phyloP scores from a whole-genome alignment of 1,139 yeast species.

The Scheffersomyces parashehatae region DNA sequence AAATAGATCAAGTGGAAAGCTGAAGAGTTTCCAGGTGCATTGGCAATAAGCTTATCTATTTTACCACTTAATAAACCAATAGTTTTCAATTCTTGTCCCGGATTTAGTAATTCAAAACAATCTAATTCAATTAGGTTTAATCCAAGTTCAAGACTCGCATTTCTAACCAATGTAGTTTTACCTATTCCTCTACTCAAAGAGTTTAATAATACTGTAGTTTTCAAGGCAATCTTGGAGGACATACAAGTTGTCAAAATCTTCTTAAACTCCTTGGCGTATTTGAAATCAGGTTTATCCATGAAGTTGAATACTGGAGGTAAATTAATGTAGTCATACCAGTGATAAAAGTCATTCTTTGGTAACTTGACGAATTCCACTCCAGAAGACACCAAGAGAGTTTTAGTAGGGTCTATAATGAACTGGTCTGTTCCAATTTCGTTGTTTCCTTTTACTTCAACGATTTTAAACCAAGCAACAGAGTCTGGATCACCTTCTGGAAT shows the following conservation, averaged over 20 bases:
- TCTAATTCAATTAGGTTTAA: slow-evolving; percentile 71
- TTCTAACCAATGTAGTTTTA: slow-evolving; percentile 62
- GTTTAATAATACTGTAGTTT: slow-evolving; percentile 64
- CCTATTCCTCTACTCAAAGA: slow-evolving; percentile 82
- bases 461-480: slow-evolving; percentile 82
- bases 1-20: slow-evolving; percentile 52
- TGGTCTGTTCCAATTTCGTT: slow-evolving; percentile 37
- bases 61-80: slow-evolving; percentile 77
- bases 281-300: slow-evolving; percentile 31
- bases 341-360: slow-evolving; percentile 33
- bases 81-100: slow-evolving; percentile 77
- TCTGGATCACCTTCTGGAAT: slow-evolving; percentile 68
- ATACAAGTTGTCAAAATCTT: slow-evolving; percentile 51
- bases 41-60: slow-evolving; percentile 54
- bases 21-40: slow-evolving; percentile 14
- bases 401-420: slow-evolving; percentile 61
- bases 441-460: slow-evolving; percentile 41
- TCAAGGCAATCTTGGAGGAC: slow-evolving; percentile 40
- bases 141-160: slow-evolving; percentile 61
- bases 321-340: slow-evolving; percentile 47
- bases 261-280: slow-evolving; percentile 52
- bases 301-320: slow-evolving; percentile 44
- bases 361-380: slow-evolving; percentile 50
- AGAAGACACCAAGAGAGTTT: slow-evolving; percentile 67
- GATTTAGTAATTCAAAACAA: slow-evolving; percentile 59